Conservation (phyloP, 148 eudicot genomes). For the Amaranthus cruentus region DNA sequence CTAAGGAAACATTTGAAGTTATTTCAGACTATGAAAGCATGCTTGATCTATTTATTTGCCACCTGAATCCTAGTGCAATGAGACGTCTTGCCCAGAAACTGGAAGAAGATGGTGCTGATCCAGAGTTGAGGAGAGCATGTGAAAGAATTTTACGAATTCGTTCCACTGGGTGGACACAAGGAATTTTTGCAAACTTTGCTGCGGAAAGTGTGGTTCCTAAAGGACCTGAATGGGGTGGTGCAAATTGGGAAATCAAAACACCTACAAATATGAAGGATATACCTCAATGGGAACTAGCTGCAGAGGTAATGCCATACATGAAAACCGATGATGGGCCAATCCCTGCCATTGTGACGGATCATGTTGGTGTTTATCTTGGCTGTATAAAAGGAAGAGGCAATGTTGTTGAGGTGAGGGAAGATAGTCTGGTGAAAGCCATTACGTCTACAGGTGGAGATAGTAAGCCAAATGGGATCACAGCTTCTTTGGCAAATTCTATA, state of each 20-base stretch:
- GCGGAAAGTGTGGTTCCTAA: slow-evolving; percentile 99
- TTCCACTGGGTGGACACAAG: slow-evolving; percentile 99
- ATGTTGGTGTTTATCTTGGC: slow-evolving; percentile 95
- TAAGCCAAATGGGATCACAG: slow-evolving; percentile 41
- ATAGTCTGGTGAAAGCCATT: slow-evolving; percentile 77
- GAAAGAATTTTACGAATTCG: slow-evolving; percentile 93
- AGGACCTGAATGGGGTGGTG: slow-evolving; percentile 99
- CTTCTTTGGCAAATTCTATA: slow-evolving; percentile 37
- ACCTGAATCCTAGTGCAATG: slow-evolving; percentile 98
- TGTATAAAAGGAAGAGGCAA: slow-evolving; percentile 86
- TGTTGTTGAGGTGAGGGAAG: slow-evolving; percentile 89
- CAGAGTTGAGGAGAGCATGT: slow-evolving; percentile 82
- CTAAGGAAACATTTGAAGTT: slow-evolving; percentile 95
- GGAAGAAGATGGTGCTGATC: slow-evolving; percentile 82
- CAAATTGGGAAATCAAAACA: slow-evolving; percentile 96
- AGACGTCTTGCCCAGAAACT: slow-evolving; percentile 91
- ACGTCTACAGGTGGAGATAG: slow-evolving; percentile 44
- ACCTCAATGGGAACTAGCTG: slow-evolving; percentile 94
- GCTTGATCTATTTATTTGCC: slow-evolving; percentile 95
- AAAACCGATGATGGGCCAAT: slow-evolving; percentile 87
- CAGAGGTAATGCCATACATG: slow-evolving; percentile 98
- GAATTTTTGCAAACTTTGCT: slow-evolving; percentile 97
- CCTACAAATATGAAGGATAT: slow-evolving; percentile 72
- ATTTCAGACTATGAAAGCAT: slow-evolving; percentile 88
- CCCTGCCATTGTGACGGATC: slow-evolving; percentile 84